phyloP scores from a whole-genome alignment of 2,329 filamentous ascomycete species.

The Neobulgaria alba region DNA sequence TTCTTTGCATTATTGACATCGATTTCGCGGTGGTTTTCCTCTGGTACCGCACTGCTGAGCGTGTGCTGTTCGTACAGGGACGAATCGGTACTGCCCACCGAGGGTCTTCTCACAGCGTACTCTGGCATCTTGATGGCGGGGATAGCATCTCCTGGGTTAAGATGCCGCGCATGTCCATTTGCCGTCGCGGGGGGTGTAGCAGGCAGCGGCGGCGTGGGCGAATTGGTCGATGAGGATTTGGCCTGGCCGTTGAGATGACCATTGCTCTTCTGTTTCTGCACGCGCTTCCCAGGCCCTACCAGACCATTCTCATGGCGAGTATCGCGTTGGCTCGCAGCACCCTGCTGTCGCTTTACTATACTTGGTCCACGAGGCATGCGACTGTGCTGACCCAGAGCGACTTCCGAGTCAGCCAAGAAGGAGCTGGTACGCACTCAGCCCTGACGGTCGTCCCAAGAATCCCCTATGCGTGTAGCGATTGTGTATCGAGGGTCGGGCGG shows the following conservation, averaged over 20 bases:
- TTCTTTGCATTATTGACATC: conserved; percentile 64
- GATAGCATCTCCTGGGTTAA: conserved; percentile 17
- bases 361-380: conserved; percentile 29
- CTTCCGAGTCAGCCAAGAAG: conserved; percentile 28
- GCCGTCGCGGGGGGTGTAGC: conserved; percentile 30
- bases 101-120: conserved; percentile 37
- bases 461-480: not conserved
- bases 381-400: conserved; percentile 29
- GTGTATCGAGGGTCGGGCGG: not conserved
- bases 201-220: conserved; percentile 33
- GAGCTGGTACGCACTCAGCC: conserved; percentile 18
- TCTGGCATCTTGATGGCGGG: conserved; percentile 28
- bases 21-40: conserved; percentile 54
- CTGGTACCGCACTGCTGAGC: conserved; percentile 31
- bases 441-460: not conserved
- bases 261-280: conserved; percentile 44
- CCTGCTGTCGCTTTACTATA: conserved; percentile 29
- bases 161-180: conserved; percentile 28
- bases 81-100: conserved; percentile 47
- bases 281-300: conserved; percentile 66
- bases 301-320: conserved; percentile 80
- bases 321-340: conserved; percentile 55
- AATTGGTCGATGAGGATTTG: conserved; percentile 34
- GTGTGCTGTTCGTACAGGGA: conserved; percentile 41
- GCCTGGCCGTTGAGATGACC: conserved; percentile 43